Percentiles rank a stretch among this genome's conserved stretches.
These are phyloP conservation scores for Mycosphaerella sp. DNA, from an alignment of 2,329 filamentous ascomycete species.

Conservation along the genomic window DNA sequence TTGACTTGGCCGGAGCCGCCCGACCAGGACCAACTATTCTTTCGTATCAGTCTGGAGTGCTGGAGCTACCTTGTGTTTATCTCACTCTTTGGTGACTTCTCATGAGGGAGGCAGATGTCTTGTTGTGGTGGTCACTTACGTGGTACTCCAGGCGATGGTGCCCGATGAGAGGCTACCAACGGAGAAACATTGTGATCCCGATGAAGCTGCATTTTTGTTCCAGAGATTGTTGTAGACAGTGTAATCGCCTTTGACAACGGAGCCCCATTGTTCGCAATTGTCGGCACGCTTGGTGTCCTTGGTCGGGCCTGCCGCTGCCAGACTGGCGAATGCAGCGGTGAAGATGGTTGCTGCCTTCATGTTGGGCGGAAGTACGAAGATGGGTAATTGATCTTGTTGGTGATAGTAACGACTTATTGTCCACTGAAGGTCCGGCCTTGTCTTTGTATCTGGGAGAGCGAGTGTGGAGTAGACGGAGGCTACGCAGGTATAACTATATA, in stretches of 20 bases:
- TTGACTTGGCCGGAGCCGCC: conserved; percentile 35
- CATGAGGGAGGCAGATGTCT: not conserved
- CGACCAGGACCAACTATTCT: conserved; percentile 30
- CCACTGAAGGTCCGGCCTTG: not conserved
- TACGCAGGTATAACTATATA: no score
- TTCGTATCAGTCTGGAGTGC: conserved; percentile 20
- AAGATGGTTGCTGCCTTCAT: not conserved
- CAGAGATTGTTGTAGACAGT: conserved; percentile 41
- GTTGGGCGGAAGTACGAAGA: not conserved
- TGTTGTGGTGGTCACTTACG: conserved; percentile 25
- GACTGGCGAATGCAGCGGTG: not conserved
- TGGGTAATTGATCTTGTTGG: not conserved
- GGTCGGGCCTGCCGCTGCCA: not conserved
- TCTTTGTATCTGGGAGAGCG: not conserved
- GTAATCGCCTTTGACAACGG: conserved; percentile 29
- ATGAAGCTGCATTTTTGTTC: conserved; percentile 37
- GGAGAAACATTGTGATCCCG: conserved; percentile 44
- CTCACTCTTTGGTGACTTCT: no score
- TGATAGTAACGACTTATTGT: not conserved
- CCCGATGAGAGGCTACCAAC: conserved; percentile 36
- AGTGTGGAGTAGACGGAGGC: not conserved
- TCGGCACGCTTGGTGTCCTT: conserved; percentile 10
- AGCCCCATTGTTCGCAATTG: conserved; percentile 30
- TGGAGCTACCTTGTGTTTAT: no score
- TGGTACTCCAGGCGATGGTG: conserved; percentile 41